These are phyloP conservation scores for Guillardia theta DNA, from an alignment of 78 protist species.

Conservation along the genomic window DNA sequence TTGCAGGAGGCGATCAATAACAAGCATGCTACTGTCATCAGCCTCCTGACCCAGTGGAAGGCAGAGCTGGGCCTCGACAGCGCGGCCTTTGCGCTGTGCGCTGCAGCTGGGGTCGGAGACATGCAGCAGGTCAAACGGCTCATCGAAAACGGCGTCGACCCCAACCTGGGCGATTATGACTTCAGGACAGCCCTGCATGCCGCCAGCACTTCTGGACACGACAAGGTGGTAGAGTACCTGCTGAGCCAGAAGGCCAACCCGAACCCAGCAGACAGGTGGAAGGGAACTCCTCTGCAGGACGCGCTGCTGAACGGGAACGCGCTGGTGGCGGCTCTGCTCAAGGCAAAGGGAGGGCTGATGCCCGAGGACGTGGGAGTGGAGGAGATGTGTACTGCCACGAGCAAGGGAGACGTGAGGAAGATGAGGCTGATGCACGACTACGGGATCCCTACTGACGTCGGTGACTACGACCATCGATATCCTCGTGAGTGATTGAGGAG, in stretches of 20 bases:
- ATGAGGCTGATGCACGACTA: conserved; percentile 5
- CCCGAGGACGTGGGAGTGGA: not conserved
- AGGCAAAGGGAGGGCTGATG: not conserved
- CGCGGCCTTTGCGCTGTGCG: not conserved
- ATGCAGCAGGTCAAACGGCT: not conserved
- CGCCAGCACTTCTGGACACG: not conserved
- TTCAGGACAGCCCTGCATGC: not conserved
- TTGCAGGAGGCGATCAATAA: not conserved
- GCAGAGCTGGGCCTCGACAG: not conserved
- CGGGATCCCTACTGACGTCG: not conserved
- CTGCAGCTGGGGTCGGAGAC: not conserved
- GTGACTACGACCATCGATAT: not conserved
- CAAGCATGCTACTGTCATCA: not conserved
- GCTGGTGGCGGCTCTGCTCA: not conserved
- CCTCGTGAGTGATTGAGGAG: not conserved
- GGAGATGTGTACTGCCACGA: not conserved
- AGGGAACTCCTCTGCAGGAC: not conserved
- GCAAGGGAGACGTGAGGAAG: not conserved
- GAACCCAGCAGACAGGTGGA: not conserved
- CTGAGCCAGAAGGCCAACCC: not conserved
- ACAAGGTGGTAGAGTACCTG: not conserved
- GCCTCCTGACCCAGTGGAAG: not conserved
- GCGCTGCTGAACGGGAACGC: not conserved
- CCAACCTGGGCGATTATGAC: not conserved
- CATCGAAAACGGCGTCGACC: not conserved